Evolutionary conservation across 257 asterid genomes (phyloP), one percentile per base, ranked within the genome.

Genomic region (Nicotiana undulata): DNA sequence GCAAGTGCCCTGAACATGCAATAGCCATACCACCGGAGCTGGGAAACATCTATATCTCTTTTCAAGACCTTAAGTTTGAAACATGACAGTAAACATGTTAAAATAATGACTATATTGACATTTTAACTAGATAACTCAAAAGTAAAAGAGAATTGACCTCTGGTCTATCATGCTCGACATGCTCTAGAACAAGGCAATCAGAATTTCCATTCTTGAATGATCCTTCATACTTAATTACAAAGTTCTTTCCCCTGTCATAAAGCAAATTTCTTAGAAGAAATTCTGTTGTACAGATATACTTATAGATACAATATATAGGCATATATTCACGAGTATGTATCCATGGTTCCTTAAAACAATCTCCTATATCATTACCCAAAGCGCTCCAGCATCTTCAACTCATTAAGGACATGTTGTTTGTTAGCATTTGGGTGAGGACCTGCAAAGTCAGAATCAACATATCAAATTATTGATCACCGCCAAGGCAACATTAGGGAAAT

Each of bases 1-100:
- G 98, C 93, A 72, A 95, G 97, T 87, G 99, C 97, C 90, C 85
- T 91, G 88, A 93, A 93, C 92, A 95, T 82, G 86, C 99, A 93
- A 82, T 87, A 95, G 40, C 89, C 97, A 85, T 95, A 95, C 97
- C 96, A 93, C 81, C 85, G 96, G 65, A 95, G 90, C 89, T 93
- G 93, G 31, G 44, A 59, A 77, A 91, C 86, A 85, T 83, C 83
- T 85, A 92, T 93, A 61, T 95, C 97, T 81, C 84, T 87, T 87
- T 87, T 95, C 85, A 95, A 88, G 67, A 83, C 88, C 99, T 95
- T 81, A 76, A 72, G 80, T 77, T 81, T 28, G 79, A 66, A 81
- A 72, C 79, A 74, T 24, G 61, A 49, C 61, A 74, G 34, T 74
- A 49, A 16, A 74, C 44, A 26, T 26, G 63, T 74, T 74, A 66